phyloP scores from a whole-genome alignment of 306 rosid genomes.

The Abrus pulchellus region DNA sequence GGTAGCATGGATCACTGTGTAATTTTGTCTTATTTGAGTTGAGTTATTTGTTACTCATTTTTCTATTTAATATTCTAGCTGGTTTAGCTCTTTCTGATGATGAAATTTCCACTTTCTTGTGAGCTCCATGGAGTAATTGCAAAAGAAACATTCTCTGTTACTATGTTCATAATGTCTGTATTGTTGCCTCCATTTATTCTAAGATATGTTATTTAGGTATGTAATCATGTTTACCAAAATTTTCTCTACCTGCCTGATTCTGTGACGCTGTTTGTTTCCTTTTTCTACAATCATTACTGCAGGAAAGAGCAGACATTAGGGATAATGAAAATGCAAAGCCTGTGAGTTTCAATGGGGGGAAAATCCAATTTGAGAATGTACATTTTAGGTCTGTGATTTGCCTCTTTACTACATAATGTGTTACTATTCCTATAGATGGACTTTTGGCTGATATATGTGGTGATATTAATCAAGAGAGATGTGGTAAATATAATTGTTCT shows the following conservation, averaged over 20 bases:
- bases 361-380: constrained; percentile 76
- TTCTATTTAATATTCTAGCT: neutral
- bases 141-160: neutral
- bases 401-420: constrained; percentile 32
- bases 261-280: constrained; percentile 12
- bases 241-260: constrained; percentile 42
- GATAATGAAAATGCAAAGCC: constrained; percentile 76
- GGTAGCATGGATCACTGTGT: constrained; percentile 14
- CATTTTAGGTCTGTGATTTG: constrained; percentile 73
- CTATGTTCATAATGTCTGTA: neutral
- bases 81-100: constrained; percentile 22
- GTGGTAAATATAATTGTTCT: too few relatives aligned
- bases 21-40: constrained; percentile 28
- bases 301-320: constrained; percentile 86
- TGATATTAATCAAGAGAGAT: neutral
- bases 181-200: constrained; percentile 26
- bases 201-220: constrained; percentile 29
- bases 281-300: constrained; percentile 39
- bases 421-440: constrained; percentile 36
- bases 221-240: constrained; percentile 18
- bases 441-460: constrained; percentile 27
- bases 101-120: constrained; percentile 22
- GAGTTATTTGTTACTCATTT: neutral
- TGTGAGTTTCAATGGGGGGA: constrained; percentile 75
- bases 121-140: constrained; percentile 12